phyloP scores from a whole-genome alignment of 2,329 filamentous ascomycete genomes.

The Colletotrichum paranaense region DNA sequence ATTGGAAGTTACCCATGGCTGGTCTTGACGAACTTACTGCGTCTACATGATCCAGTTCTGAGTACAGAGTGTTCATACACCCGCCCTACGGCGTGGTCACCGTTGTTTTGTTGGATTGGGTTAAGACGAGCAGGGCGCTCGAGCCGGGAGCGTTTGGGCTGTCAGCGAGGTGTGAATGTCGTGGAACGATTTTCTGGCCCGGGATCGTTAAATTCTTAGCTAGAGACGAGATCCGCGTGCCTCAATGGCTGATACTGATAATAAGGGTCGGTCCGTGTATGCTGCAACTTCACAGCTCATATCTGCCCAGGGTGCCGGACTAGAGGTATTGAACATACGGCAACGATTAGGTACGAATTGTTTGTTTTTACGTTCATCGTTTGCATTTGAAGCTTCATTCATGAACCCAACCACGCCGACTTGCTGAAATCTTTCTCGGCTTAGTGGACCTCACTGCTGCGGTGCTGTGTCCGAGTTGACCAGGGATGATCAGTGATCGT shows the following conservation, averaged over 20 bases:
- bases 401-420: neutral
- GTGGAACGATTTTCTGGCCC: conserved; percentile 10
- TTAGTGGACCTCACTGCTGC: conserved; percentile 12
- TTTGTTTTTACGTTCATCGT: neutral
- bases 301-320: neutral
- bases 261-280: conserved; percentile 23
- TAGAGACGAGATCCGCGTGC: conserved; percentile 17
- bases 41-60: neutral
- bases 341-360: neutral
- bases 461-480: neutral
- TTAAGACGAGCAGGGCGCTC: neutral
- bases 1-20: conserved; percentile 13
- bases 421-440: neutral
- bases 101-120: neutral
- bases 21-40: neutral
- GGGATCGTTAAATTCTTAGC: conserved; percentile 7
- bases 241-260: neutral
- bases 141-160: neutral
- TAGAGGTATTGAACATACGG: neutral
- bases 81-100: neutral
- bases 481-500: neutral
- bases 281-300: neutral
- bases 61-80: neutral
- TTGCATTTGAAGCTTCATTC: conserved; percentile 8
- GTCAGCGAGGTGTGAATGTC: neutral